A percentile compares a stretch with the other conserved stretches of the same genome.
These are phyloP conservation scores for Grammothele lineata DNA, from an alignment of 768 basidiomycete species.

Conservation along the genomic window DNA sequence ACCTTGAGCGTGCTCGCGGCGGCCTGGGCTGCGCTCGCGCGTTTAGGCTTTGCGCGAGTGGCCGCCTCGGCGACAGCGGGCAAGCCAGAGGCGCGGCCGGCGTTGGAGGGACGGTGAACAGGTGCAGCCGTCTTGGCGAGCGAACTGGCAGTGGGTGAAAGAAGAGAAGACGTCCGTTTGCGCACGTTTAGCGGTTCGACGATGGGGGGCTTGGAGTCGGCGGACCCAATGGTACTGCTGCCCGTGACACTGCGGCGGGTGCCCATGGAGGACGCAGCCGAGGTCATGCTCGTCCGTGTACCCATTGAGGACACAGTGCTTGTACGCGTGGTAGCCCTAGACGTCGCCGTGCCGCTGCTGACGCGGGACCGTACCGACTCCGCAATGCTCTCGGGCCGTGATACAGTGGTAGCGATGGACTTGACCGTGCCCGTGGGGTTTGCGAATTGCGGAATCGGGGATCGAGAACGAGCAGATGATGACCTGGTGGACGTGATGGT, in stretches of 20 bases:
- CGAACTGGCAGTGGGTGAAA: conserved; percentile 77
- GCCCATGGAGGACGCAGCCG: conserved; percentile 42
- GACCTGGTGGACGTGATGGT: conserved; percentile 12
- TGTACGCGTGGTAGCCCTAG: conserved; percentile 18
- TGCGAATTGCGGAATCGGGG: conserved; percentile 26
- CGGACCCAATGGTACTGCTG: conserved; percentile 5
- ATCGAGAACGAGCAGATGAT: conserved; percentile 14
- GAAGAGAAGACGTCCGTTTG: conserved; percentile 40
- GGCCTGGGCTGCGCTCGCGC: conserved; percentile 10
- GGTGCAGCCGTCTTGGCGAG: conserved; percentile 47
- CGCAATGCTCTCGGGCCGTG: conserved; percentile 12
- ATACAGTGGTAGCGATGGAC: conserved; percentile 3
- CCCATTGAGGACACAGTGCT: conserved; percentile 25
- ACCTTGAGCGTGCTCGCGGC: conserved; percentile 15
- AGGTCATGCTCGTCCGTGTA: conserved; percentile 25
- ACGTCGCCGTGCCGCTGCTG: conserved; percentile 18
- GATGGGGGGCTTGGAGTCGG: conserved; percentile 1
- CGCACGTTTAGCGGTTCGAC: conserved; percentile 2
- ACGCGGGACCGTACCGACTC: conserved; percentile 23
- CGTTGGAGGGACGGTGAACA: too few relatives aligned
- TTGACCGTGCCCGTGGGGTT: conserved; percentile 6
- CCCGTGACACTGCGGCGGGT: conserved; percentile 28
- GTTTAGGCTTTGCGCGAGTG: conserved; percentile 6
- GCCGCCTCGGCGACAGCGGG: conserved; percentile 11
- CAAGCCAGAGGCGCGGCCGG: conserved; percentile 11